These are phyloP conservation scores for Cardamine resedifolia DNA, from an alignment of 345 rosid genomes.

Conservation along the genomic window DNA sequence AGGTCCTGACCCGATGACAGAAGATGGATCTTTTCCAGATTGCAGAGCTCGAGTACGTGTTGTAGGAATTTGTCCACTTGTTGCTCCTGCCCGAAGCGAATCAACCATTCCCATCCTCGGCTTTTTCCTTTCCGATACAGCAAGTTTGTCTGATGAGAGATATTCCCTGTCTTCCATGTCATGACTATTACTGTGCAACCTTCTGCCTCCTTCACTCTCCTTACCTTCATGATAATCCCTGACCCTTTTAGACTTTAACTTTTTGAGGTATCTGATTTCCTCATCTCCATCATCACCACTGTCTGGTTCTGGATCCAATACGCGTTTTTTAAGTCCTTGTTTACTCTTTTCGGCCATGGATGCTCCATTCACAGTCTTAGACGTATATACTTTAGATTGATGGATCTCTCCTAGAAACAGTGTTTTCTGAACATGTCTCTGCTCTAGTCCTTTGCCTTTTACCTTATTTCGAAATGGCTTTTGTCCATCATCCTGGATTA, in stretches of 20 bases:
- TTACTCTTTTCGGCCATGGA: constrained; percentile 51
- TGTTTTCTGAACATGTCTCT: constrained; percentile 45
- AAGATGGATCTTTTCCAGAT: constrained; percentile 50
- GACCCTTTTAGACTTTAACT: constrained; percentile 50
- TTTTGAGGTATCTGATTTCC: constrained; percentile 62
- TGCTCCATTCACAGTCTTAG: constrained; percentile 40
- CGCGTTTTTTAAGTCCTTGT: constrained; percentile 54
- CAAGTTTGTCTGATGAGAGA: constrained; percentile 39
- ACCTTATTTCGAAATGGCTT: constrained; percentile 32
- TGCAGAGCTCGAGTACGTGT: constrained; percentile 62
- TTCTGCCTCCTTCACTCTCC: constrained; percentile 32
- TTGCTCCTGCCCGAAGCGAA: constrained; percentile 35
- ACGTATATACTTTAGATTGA: constrained; percentile 39
- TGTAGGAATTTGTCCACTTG: constrained; percentile 48
- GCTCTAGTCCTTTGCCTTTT: constrained; percentile 43
- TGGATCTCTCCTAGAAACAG: constrained; percentile 40
- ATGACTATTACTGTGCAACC: constrained; percentile 36
- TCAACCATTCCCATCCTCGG: constrained; percentile 43
- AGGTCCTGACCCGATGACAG: constrained; percentile 37
- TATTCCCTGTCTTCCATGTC: constrained; percentile 43
- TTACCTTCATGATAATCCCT: constrained; percentile 34
- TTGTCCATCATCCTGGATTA: constrained; percentile 40
- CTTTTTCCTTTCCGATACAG: constrained; percentile 43
- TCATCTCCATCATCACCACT: constrained; percentile 56
- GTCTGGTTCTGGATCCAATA: constrained; percentile 44